Percentiles rank a stretch among this genome's conserved stretches.
Evolutionary conservation across 2,329 filamentous ascomycete species (phyloP).

Genomic region (Trichoderma lentiforme): DNA sequence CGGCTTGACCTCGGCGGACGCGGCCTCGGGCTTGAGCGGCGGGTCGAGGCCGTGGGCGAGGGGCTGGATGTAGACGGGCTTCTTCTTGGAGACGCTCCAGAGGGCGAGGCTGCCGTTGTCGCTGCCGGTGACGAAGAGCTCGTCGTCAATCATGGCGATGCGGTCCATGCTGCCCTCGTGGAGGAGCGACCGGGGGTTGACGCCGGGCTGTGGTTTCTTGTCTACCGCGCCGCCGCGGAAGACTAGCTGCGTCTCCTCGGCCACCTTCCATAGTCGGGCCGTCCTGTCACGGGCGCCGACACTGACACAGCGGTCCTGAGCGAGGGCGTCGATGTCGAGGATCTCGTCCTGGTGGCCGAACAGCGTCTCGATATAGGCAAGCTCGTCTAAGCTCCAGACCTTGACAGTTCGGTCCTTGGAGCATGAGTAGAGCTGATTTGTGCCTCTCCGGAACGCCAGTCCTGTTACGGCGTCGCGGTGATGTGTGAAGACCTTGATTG

Average conservation of each 20-base stretch:
- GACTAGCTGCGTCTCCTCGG: conserved; percentile 91
- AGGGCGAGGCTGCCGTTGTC: conserved; percentile 85
- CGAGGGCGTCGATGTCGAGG: conserved; percentile 76
- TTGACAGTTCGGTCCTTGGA: conserved; percentile 93
- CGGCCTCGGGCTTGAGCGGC: conserved; percentile 61
- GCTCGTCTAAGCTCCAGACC: conserved; percentile 87
- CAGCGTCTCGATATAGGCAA: conserved; percentile 91
- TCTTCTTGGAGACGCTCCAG: conserved; percentile 93
- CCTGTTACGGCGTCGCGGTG: conserved; percentile 86
- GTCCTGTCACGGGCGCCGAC: conserved; percentile 90
- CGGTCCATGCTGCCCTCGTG: conserved; percentile 85
- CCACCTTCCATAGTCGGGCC: conserved; percentile 91
- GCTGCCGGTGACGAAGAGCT: conserved; percentile 86
- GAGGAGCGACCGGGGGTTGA: conserved; percentile 53
- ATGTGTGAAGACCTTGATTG: conserved; percentile 81
- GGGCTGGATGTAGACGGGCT: conserved; percentile 76
- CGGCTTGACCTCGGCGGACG: conserved; percentile 68
- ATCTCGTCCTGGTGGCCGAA: conserved; percentile 95
- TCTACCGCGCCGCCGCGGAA: conserved; percentile 78
- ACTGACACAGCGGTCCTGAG: conserved; percentile 83
- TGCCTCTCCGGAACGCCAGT: conserved; percentile 79
- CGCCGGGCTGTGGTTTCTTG: conserved; percentile 44
- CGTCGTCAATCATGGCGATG: conserved; percentile 83
- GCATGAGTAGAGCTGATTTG: conserved; percentile 88
- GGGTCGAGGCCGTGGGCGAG: conserved; percentile 84